Evolutionary conservation across 2,329 filamentous ascomycete species (phyloP).

Genomic region (Myotisia sp.): DNA sequence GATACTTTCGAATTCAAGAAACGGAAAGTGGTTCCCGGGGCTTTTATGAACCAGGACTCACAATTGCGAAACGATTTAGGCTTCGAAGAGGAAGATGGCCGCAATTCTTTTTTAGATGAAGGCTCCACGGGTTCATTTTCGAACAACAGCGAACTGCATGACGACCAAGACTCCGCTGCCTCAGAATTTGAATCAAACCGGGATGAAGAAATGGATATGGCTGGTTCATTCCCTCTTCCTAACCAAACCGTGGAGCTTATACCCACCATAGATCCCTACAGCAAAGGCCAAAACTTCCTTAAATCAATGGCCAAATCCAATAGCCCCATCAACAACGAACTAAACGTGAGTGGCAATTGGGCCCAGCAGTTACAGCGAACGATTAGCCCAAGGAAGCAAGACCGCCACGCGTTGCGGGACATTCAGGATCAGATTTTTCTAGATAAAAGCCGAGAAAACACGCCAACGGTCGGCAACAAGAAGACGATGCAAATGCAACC

Average conservation of each 20-base stretch:
- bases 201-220: conserved; percentile 69
- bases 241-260: conserved; percentile 65
- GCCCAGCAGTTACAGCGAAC: conserved; percentile 85
- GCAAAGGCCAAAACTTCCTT: conserved; percentile 11
- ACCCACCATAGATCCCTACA: conserved; percentile 38
- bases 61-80: conserved; percentile 34
- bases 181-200: conserved; percentile 49
- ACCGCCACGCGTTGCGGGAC: conserved; percentile 58
- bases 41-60: conserved; percentile 55
- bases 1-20: conserved; percentile 46
- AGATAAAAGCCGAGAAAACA: conserved; percentile 29
- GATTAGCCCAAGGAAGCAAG: conserved; percentile 83
- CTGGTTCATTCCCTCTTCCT: conserved; percentile 60
- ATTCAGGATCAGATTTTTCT: conserved; percentile 47
- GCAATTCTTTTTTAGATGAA: conserved; percentile 81
- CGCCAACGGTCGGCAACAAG: conserved; percentile 15
- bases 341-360: conserved; percentile 65
- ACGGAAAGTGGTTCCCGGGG: conserved; percentile 53
- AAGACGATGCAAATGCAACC: conserved; percentile 17
- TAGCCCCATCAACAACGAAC: conserved; percentile 13
- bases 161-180: conserved; percentile 18
- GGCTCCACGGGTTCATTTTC: conserved; percentile 70
- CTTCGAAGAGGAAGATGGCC: conserved; percentile 29
- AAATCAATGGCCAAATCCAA: conserved; percentile 11
- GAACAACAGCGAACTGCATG: conserved; percentile 15